Percentiles rank a stretch among this genome's conserved stretches.
Evolutionary conservation across 2,329 filamentous ascomycete genomes (phyloP).

Genomic region (Fusarium praegraminearum): DNA sequence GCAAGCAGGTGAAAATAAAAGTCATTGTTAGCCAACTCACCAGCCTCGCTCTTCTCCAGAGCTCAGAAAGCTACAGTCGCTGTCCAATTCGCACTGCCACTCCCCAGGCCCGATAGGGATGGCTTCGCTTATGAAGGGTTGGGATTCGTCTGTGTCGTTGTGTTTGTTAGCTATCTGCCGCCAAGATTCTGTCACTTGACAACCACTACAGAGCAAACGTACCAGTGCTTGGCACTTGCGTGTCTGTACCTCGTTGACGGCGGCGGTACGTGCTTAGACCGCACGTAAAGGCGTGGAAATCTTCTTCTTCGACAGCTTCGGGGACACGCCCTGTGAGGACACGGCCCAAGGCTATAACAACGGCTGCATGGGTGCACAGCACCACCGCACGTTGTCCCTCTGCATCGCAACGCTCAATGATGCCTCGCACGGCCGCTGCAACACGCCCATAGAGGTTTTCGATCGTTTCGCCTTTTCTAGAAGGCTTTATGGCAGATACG

Average conservation of each 20-base stretch:
- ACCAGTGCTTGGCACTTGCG: constrained; percentile 23
- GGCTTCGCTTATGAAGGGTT: constrained; percentile 17
- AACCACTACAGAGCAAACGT: constrained; percentile 26
- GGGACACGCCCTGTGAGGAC: constrained; percentile 84
- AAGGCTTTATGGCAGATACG: constrained; percentile 74
- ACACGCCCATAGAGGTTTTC: constrained; percentile 83
- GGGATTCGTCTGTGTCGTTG: constrained; percentile 24
- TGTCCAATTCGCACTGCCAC: constrained; percentile 84
- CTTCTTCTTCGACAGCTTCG: constrained; percentile 75
- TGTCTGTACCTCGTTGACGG: constrained; percentile 47
- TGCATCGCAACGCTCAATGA: constrained; percentile 80
- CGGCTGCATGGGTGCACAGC: constrained; percentile 90
- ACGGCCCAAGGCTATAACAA: constrained; percentile 87
- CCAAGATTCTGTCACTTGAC: constrained; percentile 16
- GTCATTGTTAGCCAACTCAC: constrained; percentile 61
- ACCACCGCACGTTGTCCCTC: constrained; percentile 77
- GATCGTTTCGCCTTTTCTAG: constrained; percentile 80
- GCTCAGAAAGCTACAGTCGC: constrained; percentile 85
- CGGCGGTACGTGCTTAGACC: constrained; percentile 75
- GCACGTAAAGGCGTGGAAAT: constrained; percentile 88
- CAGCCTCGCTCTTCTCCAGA: constrained; percentile 89
- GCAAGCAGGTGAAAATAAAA: constrained; percentile 12
- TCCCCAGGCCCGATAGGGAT: constrained; percentile 64
- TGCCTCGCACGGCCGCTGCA: constrained; percentile 73
- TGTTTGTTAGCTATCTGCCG: constrained; percentile 27